These are phyloP conservation scores for Epichloe hybrida DNA, from an alignment of 2,329 filamentous ascomycete genomes.

Conservation along the genomic window DNA sequence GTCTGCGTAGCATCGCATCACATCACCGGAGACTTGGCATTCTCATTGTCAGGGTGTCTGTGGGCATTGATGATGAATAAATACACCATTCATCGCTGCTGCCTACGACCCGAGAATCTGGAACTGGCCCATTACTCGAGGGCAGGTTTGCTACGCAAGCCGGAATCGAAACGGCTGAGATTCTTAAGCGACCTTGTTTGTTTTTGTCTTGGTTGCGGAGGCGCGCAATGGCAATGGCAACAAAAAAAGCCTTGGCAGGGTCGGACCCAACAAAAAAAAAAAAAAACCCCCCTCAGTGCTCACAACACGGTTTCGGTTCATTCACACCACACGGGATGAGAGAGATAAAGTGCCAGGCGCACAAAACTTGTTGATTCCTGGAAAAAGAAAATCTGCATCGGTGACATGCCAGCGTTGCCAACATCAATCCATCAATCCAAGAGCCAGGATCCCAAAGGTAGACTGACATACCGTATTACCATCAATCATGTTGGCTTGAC, in stretches of 20 bases:
- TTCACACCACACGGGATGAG: not conserved
- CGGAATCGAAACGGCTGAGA: not conserved
- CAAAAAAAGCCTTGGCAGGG: too few relatives aligned
- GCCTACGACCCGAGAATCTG: slow-evolving; percentile 2
- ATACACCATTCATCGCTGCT: not conserved
- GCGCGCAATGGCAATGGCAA: too few relatives aligned
- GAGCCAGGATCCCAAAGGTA: not conserved
- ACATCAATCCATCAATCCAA: not conserved
- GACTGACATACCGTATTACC: not conserved
- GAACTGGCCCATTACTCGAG: not conserved
- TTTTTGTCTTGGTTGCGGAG: too few relatives aligned
- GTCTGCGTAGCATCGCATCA: not conserved
- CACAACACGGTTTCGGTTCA: too few relatives aligned
- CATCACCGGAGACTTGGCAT: not conserved
- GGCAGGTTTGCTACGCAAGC: not conserved
- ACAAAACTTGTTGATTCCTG: not conserved
- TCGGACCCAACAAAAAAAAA: too few relatives aligned
- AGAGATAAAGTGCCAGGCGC: not conserved
- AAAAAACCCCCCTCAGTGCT: too few relatives aligned
- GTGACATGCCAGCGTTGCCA: not conserved
- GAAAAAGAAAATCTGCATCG: not conserved
- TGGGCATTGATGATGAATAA: not conserved
- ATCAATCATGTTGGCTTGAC: not conserved
- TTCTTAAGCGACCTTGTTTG: too few relatives aligned
- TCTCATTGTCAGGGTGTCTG: not conserved